phyloP scores from a whole-genome alignment of 2,329 filamentous ascomycete species.

The Colletotrichum chlorophyti region DNA sequence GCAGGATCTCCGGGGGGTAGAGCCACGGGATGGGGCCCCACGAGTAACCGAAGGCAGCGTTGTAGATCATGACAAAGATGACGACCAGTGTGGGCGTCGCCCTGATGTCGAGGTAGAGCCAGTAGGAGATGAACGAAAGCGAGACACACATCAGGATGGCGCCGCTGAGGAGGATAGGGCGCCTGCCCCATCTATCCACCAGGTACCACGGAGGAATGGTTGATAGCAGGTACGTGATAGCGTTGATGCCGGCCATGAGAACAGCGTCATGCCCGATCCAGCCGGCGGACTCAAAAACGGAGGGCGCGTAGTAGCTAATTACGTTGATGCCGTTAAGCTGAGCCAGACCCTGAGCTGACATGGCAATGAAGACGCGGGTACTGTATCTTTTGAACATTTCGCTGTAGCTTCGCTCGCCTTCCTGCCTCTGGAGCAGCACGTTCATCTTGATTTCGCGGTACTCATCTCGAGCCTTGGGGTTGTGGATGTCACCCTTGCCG shows the following conservation, averaged over 20 bases:
- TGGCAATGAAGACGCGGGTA: slow-evolving; percentile 95
- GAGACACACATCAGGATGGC: slow-evolving; percentile 90
- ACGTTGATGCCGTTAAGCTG: slow-evolving; percentile 99
- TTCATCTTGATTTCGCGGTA: slow-evolving; percentile 99
- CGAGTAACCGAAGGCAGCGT: slow-evolving; percentile 91
- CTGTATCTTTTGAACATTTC: slow-evolving; percentile 96
- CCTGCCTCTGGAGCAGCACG: slow-evolving; percentile 89
- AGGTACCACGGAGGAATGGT: slow-evolving; percentile 98
- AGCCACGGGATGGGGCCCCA: slow-evolving; percentile 99
- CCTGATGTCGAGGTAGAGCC: slow-evolving; percentile 84
- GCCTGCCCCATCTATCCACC: slow-evolving; percentile 89
- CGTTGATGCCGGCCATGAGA: slow-evolving; percentile 97
- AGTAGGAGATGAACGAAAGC: slow-evolving; percentile 90
- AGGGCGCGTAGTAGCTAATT: slow-evolving; percentile 97
- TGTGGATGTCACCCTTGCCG: slow-evolving; percentile 93
- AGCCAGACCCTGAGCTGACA: slow-evolving; percentile 95
- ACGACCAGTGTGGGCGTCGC: slow-evolving; percentile 87
- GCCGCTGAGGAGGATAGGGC: slow-evolving; percentile 87
- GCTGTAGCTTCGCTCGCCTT: slow-evolving; percentile 87
- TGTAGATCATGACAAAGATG: slow-evolving; percentile 97
- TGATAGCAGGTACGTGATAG: slow-evolving; percentile 84
- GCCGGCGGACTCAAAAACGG: slow-evolving; percentile 96
- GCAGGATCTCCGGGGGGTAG: slow-evolving; percentile 97
- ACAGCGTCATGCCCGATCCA: slow-evolving; percentile 91
- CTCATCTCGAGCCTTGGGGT: slow-evolving; percentile 89